Conservation (phyloP, 441 rosid genomes). For the Melastoma candidum region DNA sequence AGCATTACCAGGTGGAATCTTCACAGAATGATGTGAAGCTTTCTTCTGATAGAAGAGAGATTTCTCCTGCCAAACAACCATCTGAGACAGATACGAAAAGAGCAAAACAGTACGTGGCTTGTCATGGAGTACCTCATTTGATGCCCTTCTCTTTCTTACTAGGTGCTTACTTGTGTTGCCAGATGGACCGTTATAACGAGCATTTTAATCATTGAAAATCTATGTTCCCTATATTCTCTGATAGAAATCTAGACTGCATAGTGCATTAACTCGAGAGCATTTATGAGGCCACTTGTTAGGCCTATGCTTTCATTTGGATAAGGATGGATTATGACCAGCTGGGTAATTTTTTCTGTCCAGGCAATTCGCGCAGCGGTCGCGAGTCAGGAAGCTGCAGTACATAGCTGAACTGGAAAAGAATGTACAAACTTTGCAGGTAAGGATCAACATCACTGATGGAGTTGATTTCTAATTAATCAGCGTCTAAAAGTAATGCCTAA, state of each 20-base stretch:
- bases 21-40: neutral
- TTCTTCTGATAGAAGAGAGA: conserved; percentile 8
- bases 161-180: too few relatives aligned
- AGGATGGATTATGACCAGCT: neutral
- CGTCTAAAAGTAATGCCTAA: neutral
- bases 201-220: too few relatives aligned
- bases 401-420: conserved; percentile 42
- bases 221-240: too few relatives aligned
- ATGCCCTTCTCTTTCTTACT: too few relatives aligned
- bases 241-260: too few relatives aligned
- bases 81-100: conserved; percentile 33
- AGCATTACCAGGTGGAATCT: conserved; percentile 7
- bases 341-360: conserved; percentile 13
- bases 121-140: neutral
- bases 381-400: conserved; percentile 38
- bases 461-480: neutral
- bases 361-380: conserved; percentile 45
- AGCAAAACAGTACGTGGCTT: conserved; percentile 31
- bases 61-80: conserved; percentile 8
- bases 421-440: conserved; percentile 38
- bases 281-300: too few relatives aligned
- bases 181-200: too few relatives aligned
- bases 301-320: neutral
- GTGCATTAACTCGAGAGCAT: too few relatives aligned
- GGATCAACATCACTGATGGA: conserved; percentile 1